A percentile compares a stretch with the other conserved stretches of the same genome.
Evolutionary conservation across 176 grass and related monocot species (phyloP).

Genomic region (Ananas comosus): DNA sequence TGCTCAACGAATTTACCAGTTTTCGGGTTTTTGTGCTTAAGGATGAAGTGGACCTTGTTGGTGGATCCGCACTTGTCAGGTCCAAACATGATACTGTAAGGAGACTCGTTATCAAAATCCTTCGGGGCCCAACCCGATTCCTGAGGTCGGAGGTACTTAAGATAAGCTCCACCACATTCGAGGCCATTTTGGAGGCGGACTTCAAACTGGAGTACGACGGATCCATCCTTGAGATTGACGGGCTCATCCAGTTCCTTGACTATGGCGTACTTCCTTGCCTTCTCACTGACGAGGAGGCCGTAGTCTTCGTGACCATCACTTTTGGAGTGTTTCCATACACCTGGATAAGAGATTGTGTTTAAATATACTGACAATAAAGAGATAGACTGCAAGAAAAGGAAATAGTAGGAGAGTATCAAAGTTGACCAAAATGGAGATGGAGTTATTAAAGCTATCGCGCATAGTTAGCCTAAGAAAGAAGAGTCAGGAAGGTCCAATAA

Average conservation of each 20-base stretch:
- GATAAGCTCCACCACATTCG: constrained; percentile 90
- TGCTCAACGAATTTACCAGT: constrained; percentile 86
- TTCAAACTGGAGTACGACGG: constrained; percentile 76
- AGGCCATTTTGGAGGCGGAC: constrained; percentile 87
- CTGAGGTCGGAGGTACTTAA: constrained; percentile 79
- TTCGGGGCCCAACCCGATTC: constrained; percentile 59
- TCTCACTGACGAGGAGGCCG: constrained; percentile 81
- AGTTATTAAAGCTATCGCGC: neutral
- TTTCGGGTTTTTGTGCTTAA: constrained; percentile 92
- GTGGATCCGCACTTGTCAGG: constrained; percentile 97
- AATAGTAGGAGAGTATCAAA: neutral
- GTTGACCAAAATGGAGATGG: neutral
- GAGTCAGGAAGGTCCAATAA: neutral
- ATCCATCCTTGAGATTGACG: constrained; percentile 59
- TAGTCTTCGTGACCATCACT: constrained; percentile 93
- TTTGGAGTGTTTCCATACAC: constrained; percentile 83
- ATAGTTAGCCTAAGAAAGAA: neutral
- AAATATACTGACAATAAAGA: neutral
- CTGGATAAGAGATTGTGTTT: constrained; percentile 27
- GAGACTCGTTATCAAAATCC: constrained; percentile 87
- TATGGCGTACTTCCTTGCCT: constrained; percentile 81
- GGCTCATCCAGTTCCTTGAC: constrained; percentile 77
- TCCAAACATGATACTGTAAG: constrained; percentile 98
- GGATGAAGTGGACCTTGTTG: constrained; percentile 97
- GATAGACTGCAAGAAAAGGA: neutral